Conservation (phyloP, 164 flowering plant genomes). For the Vitis amurensis region DNA sequence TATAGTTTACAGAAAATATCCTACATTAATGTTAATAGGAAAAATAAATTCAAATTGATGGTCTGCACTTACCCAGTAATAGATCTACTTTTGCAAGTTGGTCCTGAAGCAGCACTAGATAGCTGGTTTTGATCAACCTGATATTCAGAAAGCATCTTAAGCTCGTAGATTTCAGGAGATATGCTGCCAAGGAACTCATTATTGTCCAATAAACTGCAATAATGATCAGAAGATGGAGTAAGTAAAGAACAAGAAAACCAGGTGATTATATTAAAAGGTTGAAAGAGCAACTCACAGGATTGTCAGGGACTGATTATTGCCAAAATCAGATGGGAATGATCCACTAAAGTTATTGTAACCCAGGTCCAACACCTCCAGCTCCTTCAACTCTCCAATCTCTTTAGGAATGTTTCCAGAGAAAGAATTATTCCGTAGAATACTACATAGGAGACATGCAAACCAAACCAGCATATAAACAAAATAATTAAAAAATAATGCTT, state of each 20-base stretch:
- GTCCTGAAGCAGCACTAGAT: slow-evolving; percentile 14
- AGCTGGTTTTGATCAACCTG: slow-evolving; percentile 38
- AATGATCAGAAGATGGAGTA: slow-evolving; percentile 5
- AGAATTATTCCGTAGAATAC: slow-evolving; percentile 67
- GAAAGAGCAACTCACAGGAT: slow-evolving; percentile 47
- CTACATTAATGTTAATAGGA: neutral
- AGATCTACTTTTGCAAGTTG: slow-evolving; percentile 26
- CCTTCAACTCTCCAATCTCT: slow-evolving; percentile 54
- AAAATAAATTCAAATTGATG: neutral
- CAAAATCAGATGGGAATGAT: slow-evolving; percentile 48
- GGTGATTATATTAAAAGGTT: neutral
- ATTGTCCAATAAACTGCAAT: slow-evolving; percentile 56
- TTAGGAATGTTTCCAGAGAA: slow-evolving; percentile 62
- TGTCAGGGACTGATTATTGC: slow-evolving; percentile 38
- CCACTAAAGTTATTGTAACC: slow-evolving; percentile 63
- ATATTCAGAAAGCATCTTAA: slow-evolving; percentile 39
- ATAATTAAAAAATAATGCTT: no score
- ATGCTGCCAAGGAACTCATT: slow-evolving; percentile 36
- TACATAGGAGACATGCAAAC: slow-evolving; percentile 22
- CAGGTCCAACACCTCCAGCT: slow-evolving; percentile 63
- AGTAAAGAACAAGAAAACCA: neutral
- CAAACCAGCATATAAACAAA: neutral
- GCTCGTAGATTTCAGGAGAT: slow-evolving; percentile 32
- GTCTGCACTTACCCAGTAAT: slow-evolving; percentile 32
- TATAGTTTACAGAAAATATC: neutral